phyloP scores from a whole-genome alignment of 164 flowering plant species.

The Nelumbo lutea region DNA sequence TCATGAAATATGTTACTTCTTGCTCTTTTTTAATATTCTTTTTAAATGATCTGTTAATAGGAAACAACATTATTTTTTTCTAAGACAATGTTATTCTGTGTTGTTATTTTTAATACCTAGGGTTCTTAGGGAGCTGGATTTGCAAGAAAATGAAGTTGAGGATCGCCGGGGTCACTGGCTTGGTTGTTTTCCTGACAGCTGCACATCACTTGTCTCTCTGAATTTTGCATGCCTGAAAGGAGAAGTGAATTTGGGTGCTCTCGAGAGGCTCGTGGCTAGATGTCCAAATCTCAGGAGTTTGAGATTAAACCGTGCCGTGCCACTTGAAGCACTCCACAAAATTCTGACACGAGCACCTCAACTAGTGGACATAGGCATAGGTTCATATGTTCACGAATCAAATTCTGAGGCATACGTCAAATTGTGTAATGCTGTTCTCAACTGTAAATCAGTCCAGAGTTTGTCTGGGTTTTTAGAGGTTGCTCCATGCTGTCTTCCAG shows the following conservation, averaged over 20 bases:
- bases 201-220: too few relatives aligned
- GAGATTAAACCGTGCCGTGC: slow-evolving; percentile 60
- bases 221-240: too few relatives aligned
- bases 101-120: slow-evolving; percentile 24
- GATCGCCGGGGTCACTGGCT: slow-evolving; percentile 82
- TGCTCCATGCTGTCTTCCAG: slow-evolving; percentile 41
- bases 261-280: slow-evolving; percentile 79
- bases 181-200: too few relatives aligned
- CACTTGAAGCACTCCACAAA: slow-evolving; percentile 53
- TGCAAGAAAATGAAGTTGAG: slow-evolving; percentile 78
- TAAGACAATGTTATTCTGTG: neutral
- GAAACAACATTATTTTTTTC: too few relatives aligned
- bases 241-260: slow-evolving; percentile 53
- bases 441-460: slow-evolving; percentile 52
- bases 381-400: slow-evolving; percentile 51
- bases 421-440: slow-evolving; percentile 29
- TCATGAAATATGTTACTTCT: too few relatives aligned
- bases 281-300: slow-evolving; percentile 62
- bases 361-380: slow-evolving; percentile 68
- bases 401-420: slow-evolving; percentile 38
- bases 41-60: too few relatives aligned
- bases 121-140: slow-evolving; percentile 70
- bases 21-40: too few relatives aligned
- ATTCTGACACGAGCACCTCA: slow-evolving; percentile 54
- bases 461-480: slow-evolving; percentile 83